Evolutionary conservation across 1,284 basidiomycete genomes (phyloP), one percentile per base, ranked within the genome.

Genomic region (Sporisorium scitamineum): DNA sequence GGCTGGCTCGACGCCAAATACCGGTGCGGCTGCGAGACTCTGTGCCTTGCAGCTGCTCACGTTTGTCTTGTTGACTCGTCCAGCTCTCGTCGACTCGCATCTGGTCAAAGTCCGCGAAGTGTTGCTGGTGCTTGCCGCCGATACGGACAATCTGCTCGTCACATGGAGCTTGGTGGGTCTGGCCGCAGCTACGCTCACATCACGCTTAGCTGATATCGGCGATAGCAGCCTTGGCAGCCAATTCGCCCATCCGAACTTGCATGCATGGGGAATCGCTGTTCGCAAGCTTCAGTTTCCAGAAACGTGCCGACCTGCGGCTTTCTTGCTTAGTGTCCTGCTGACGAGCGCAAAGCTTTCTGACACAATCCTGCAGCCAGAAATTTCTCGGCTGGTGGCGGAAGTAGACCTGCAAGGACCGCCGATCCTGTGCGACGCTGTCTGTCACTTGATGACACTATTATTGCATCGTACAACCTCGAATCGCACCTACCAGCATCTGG

Each of bases 391-490:
- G 31, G 52, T 75, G 18, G 59, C 63, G 24, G 72, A 75, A n/a
- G 55, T 70, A n/a, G 67, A 75, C 18, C 50, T 70, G 18, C 72
- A 75, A 42, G 72, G 72, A 11, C 72, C 72, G 16, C 59, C 72
- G 0, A 18, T 63, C 18, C 29, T 75, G 11, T 75, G 63, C 27
- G 72, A 75, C 41, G 59, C 51, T 16, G 63, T 67, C 29, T 75
- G 72, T 29, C 72, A 75, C 13, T 44, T 75, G 16, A 67, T 70
- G 59, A 62, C 63, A 0, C 22, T 61, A 13, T 39, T 70, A 3
- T 26, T 75, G 16, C 55, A 51, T 2, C 51, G 31, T 34, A 61
- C 63, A 16, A 61, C 63, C 11, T 70, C 67, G 13, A 60, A 50
- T 20, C 57, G 61, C 45, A 48, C 20, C 11, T 66, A 54, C 26